phyloP scores from a whole-genome alignment of 2,329 filamentous ascomycete species.

The Pseudocercospora macadamiae region DNA sequence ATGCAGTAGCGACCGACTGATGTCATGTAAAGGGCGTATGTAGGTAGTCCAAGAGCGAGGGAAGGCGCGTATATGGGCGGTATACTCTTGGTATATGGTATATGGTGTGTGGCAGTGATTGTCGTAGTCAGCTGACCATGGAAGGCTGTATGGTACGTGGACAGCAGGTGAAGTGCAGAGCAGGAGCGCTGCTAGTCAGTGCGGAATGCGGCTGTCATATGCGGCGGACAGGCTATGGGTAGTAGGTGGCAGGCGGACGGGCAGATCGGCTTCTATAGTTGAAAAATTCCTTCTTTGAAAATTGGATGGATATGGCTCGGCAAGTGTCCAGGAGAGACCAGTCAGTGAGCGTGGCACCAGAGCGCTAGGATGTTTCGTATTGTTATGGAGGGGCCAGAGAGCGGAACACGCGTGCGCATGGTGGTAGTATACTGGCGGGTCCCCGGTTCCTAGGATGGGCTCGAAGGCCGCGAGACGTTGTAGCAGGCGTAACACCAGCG shows the following conservation, averaged over 20 bases:
- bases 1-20: conserved; percentile 29
- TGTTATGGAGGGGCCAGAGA: conserved; percentile 17
- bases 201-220: neutral
- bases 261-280: conserved; percentile 4
- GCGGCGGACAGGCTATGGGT: neutral
- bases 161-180: neutral
- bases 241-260: neutral
- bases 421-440: conserved; percentile 15
- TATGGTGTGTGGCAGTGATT: neutral
- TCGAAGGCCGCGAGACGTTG: conserved; percentile 14
- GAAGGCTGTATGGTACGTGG: neutral
- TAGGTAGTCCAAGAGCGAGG: conserved; percentile 1
- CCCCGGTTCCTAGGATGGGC: conserved; percentile 10
- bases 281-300: neutral
- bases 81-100: neutral
- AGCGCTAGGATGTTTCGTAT: conserved; percentile 20
- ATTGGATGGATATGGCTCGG: neutral
- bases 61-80: conserved; percentile 2
- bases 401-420: conserved; percentile 18
- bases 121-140: neutral
- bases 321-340: neutral
- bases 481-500: conserved; percentile 10
- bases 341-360: conserved; percentile 12
- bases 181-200: neutral
- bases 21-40: conserved; percentile 22